phyloP scores from a whole-genome alignment of 306 rosid genomes.

The Adenanthera pavonina region DNA sequence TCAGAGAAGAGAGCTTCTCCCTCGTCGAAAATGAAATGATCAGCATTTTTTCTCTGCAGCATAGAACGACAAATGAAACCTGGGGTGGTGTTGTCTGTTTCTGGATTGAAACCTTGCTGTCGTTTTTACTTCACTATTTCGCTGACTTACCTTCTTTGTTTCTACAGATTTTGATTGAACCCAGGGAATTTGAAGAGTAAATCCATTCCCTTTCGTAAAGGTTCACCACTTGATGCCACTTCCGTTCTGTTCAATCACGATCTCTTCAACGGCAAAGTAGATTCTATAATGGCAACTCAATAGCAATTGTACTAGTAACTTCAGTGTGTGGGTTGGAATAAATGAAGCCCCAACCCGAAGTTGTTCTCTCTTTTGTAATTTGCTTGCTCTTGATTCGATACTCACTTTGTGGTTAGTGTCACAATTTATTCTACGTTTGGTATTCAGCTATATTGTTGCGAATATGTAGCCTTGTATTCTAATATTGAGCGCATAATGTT shows the following conservation, averaged over 20 bases:
- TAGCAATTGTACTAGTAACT: conserved; percentile 16
- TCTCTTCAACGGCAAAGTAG: conserved; percentile 22
- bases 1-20: conserved; percentile 31
- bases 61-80: conserved; percentile 28
- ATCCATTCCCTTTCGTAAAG: conserved; percentile 42
- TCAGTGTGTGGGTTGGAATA: conserved; percentile 51
- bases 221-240: conserved; percentile 42
- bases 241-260: conserved; percentile 21
- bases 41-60: conserved; percentile 29
- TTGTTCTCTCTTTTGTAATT: conserved; percentile 57
- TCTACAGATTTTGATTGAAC: conserved; percentile 32
- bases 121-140: conserved; percentile 14
- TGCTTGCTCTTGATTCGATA: conserved; percentile 64
- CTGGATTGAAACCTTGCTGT: conserved; percentile 29
- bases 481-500: not conserved
- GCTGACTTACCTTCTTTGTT: conserved; percentile 31
- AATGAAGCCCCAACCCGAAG: conserved; percentile 65
- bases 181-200: conserved; percentile 40
- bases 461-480: not conserved
- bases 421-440: not conserved
- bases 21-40: conserved; percentile 22
- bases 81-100: conserved; percentile 9
- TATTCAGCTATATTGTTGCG: conserved; percentile 22
- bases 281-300: not conserved
- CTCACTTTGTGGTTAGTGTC: conserved; percentile 70